Conservation (phyloP, 2,329 filamentous ascomycete genomes). For the Penicillium janthinellum region DNA sequence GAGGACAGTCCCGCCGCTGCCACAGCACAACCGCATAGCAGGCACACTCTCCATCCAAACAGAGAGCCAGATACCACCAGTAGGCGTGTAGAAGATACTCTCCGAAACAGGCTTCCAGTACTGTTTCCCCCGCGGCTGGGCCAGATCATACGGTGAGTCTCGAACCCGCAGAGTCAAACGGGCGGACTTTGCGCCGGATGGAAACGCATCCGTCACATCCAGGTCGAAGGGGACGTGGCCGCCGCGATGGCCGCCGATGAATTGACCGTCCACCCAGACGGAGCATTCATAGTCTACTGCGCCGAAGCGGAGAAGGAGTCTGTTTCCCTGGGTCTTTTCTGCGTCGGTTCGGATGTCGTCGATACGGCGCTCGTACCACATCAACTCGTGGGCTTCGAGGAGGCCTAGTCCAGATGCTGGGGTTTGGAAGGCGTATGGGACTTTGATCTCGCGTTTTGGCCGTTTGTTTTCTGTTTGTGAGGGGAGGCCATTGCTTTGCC, state of each 20-base stretch:
- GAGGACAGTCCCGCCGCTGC: slow-evolving; percentile 64
- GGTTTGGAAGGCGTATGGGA: slow-evolving; percentile 68
- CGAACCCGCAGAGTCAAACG: slow-evolving; percentile 60
- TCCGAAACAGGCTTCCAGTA: slow-evolving; percentile 59
- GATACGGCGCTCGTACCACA: slow-evolving; percentile 65
- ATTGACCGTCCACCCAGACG: slow-evolving; percentile 59
- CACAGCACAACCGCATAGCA: slow-evolving; percentile 56
- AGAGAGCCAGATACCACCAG: slow-evolving; percentile 73
- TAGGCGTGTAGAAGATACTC: slow-evolving; percentile 69
- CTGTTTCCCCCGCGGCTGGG: slow-evolving; percentile 69
- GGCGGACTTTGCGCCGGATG: slow-evolving; percentile 22
- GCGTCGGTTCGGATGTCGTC: slow-evolving; percentile 51
- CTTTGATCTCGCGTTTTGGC: slow-evolving; percentile 57
- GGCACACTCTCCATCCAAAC: slow-evolving; percentile 66
- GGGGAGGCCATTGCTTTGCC: slow-evolving; percentile 58
- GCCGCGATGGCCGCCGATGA: slow-evolving; percentile 57
- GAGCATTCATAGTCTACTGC: slow-evolving; percentile 55
- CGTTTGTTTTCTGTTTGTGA: slow-evolving; percentile 29
- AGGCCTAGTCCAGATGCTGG: slow-evolving; percentile 65
- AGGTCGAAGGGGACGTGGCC: slow-evolving; percentile 65
- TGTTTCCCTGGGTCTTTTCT: slow-evolving; percentile 45
- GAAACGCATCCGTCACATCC: slow-evolving; percentile 53
- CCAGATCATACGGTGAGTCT: slow-evolving; percentile 65
- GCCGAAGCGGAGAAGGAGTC: slow-evolving; percentile 50
- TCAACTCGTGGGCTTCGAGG: slow-evolving; percentile 64